Conservation (phyloP, 2,329 filamentous ascomycete genomes). For the Exophiala aquamarina region DNA sequence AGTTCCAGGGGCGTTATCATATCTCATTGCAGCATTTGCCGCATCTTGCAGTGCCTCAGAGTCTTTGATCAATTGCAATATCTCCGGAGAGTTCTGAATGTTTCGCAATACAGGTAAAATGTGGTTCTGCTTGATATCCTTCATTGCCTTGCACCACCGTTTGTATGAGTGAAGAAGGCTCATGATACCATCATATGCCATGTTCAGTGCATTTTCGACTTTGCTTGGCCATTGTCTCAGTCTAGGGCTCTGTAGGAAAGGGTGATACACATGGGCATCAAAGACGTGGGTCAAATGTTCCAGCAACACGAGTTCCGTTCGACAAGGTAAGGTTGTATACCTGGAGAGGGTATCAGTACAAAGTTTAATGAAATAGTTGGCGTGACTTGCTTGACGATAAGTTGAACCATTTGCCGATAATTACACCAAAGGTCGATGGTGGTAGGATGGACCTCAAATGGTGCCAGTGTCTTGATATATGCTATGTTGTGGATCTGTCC, state of each 20-base stretch:
- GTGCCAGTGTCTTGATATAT: constrained; percentile 19
- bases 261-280: constrained; percentile 23
- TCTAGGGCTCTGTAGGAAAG: constrained; percentile 15
- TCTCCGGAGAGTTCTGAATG: constrained; percentile 14
- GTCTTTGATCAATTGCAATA: constrained; percentile 13
- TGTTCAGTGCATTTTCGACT: constrained; percentile 10
- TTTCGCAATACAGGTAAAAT: constrained; percentile 18
- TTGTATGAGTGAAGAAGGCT: constrained; percentile 18
- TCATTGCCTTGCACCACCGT: constrained; percentile 23
- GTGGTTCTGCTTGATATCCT: constrained; percentile 14
- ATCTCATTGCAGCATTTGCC: constrained; percentile 9
- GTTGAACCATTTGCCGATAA: constrained; percentile 22
- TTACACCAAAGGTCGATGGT: constrained; percentile 22
- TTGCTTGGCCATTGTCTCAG: constrained; percentile 6
- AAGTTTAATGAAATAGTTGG: neutral
- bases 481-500: constrained; percentile 20
- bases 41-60: constrained; percentile 11
- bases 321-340: constrained; percentile 20
- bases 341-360: constrained; percentile 16
- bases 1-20: constrained; percentile 11
- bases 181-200: constrained; percentile 21
- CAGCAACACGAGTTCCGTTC: constrained; percentile 16
- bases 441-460: constrained; percentile 21
- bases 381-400: constrained; percentile 20
- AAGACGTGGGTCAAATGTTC: constrained; percentile 17